Conservation (phyloP, 176 grass and related monocot species). For the Avena eriantha region DNA sequence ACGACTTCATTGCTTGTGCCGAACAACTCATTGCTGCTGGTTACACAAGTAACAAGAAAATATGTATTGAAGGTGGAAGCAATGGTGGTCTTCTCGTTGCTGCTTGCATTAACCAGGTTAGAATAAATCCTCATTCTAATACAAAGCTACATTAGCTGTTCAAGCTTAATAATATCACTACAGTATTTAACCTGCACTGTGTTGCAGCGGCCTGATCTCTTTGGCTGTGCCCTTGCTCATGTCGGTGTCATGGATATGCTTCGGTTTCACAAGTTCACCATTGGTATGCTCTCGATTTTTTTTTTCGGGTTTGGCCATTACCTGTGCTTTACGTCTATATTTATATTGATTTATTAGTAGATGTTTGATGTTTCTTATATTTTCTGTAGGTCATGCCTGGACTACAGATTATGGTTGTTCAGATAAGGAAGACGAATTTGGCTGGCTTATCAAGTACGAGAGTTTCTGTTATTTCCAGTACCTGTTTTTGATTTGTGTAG, state of each 20-base stretch:
- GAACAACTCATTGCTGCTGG: constrained; percentile 75
- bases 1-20: constrained; percentile 83
- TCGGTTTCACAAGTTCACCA: constrained; percentile 98
- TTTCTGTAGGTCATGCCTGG: constrained; percentile 91
- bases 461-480: constrained; percentile 3
- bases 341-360: constrained; percentile 26
- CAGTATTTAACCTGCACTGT: constrained; percentile 29
- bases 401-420: constrained; percentile 96
- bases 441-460: constrained; percentile 89
- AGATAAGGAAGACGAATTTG: constrained; percentile 83
- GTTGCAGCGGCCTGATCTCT: constrained; percentile 88
- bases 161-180: constrained; percentile 21
- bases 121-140: constrained; percentile 25
- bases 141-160: neutral
- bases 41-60: constrained; percentile 65
- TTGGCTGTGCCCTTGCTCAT: constrained; percentile 92
- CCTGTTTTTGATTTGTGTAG: constrained; percentile 12
- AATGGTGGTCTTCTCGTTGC: constrained; percentile 97
- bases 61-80: constrained; percentile 97
- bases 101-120: constrained; percentile 90
- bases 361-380: constrained; percentile 48
- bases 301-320: constrained; percentile 27
- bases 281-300: constrained; percentile 58
- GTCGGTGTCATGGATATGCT: constrained; percentile 99
- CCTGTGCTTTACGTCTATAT: constrained; percentile 35